Evolutionary conservation across 2,329 filamentous ascomycete species (phyloP).

Genomic region (Ophiostoma novo-ulmi): DNA sequence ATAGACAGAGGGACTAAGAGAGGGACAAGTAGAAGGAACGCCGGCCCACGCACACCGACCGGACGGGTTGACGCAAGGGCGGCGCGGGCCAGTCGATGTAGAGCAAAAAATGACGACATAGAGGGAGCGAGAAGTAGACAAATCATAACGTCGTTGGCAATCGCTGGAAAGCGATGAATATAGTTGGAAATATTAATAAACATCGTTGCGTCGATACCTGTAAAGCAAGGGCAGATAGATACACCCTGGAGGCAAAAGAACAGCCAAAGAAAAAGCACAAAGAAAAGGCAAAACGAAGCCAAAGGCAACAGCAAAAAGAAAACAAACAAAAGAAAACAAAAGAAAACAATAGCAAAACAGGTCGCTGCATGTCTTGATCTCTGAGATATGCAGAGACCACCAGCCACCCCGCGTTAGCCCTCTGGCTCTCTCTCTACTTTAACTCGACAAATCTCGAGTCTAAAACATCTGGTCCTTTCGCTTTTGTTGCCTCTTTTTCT

Average conservation of each 20-base stretch:
- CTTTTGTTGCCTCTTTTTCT: not conserved
- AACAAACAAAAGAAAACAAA: conserved; percentile 5
- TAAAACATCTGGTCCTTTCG: not conserved
- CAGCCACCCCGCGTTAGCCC: conserved; percentile 8
- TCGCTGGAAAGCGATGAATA: too few relatives aligned
- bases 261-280: not conserved
- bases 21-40: not conserved
- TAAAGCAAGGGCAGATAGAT: not conserved
- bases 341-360: conserved; percentile 11
- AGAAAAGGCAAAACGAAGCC: not conserved
- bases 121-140: not conserved
- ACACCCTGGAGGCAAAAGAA: not conserved
- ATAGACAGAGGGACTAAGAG: not conserved
- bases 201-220: not conserved
- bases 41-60: conserved; percentile 6
- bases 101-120: not conserved
- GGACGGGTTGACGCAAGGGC: conserved; percentile 8
- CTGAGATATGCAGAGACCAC: conserved; percentile 10
- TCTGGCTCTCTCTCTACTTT: not conserved
- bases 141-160: not conserved
- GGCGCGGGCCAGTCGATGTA: not conserved
- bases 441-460: not conserved
- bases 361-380: not conserved
- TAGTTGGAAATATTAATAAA: not conserved
- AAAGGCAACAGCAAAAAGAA: not conserved